A percentile compares a stretch with the other conserved stretches of the same genome.
phyloP scores from a whole-genome alignment of 139 green algal genomes.

The Gonium pectorale region DNA sequence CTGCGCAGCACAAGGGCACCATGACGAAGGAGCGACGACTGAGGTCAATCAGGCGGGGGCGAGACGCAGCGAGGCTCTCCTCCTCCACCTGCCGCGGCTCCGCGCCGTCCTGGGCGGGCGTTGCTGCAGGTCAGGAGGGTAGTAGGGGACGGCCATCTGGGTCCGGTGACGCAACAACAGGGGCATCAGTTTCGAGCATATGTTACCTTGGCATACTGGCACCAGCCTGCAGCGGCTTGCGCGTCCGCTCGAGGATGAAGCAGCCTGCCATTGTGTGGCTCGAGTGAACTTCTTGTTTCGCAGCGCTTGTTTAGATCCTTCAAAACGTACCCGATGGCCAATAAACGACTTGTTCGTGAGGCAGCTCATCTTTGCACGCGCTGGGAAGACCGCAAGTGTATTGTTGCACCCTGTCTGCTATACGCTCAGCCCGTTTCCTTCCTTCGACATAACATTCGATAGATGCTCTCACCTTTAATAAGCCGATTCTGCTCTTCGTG shows the following conservation, averaged over 20 bases:
- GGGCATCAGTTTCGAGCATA: background rate
- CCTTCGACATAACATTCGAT: no score
- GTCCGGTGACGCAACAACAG: background rate
- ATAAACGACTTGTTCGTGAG: background rate
- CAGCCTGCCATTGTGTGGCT: constrained; percentile 18
- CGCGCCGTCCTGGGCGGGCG: background rate
- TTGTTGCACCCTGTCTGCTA: no score
- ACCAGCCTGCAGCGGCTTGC: background rate
- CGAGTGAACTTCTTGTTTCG: no score
- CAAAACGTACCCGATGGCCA: background rate
- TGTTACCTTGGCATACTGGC: constrained; percentile 46
- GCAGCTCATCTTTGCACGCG: background rate
- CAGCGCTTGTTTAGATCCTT: background rate
- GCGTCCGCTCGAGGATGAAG: background rate
- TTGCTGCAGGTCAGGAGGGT: background rate
- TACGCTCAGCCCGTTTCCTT: no score
- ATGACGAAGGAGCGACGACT: constrained; percentile 58
- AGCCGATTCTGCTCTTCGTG: no score
- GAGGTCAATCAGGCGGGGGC: constrained; percentile 51
- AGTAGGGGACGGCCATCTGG: background rate
- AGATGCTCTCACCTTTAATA: no score
- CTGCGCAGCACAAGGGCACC: constrained; percentile 44
- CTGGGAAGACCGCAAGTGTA: background rate
- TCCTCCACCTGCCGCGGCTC: background rate
- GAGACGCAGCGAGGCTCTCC: background rate